phyloP scores from a whole-genome alignment of 768 basidiomycete species.

The Antrodiella citrinella region DNA sequence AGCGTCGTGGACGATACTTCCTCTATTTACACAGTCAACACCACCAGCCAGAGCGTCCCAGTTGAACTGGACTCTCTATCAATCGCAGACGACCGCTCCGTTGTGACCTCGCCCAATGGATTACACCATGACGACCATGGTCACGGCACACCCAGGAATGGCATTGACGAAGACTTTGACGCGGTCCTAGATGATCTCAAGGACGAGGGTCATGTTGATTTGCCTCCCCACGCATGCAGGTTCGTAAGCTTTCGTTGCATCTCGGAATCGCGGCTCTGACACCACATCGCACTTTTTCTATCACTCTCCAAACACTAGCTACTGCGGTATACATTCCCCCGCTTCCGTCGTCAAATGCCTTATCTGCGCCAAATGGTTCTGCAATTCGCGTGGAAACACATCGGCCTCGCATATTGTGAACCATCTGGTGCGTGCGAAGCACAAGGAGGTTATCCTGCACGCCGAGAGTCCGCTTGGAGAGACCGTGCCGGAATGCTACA shows the following conservation, averaged over 20 bases:
- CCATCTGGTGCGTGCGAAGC: conserved; percentile 97
- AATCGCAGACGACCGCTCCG: conserved; percentile 53
- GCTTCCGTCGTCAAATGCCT: conserved; percentile 95
- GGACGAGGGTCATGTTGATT: conserved; percentile 67
- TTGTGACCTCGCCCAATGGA: conserved; percentile 25
- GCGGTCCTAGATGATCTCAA: conserved; percentile 85
- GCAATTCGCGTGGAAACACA: conserved; percentile 96
- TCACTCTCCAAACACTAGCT: conserved; percentile 39
- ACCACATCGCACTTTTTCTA: conserved; percentile 8
- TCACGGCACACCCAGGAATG: conserved; percentile 5
- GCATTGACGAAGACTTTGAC: conserved; percentile 77
- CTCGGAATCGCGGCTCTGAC: not conserved
- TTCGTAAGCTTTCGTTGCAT: conserved; percentile 28
- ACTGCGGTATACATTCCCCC: conserved; percentile 97
- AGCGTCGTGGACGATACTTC: conserved; percentile 74
- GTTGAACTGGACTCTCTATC: conserved; percentile 56
- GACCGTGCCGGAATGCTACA: conserved; percentile 98
- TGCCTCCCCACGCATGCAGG: conserved; percentile 96
- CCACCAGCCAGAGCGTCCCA: conserved; percentile 40
- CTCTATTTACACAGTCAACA: conserved; percentile 71
- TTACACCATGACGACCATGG: conserved; percentile 28
- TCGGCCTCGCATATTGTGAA: conserved; percentile 99
- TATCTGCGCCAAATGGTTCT: conserved; percentile 93
- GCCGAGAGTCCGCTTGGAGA: conserved; percentile 93
- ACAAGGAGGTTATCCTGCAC: conserved; percentile 97